Conservation (phyloP, 176 grass and related monocot genomes). For the Rhynchospora pubera region DNA sequence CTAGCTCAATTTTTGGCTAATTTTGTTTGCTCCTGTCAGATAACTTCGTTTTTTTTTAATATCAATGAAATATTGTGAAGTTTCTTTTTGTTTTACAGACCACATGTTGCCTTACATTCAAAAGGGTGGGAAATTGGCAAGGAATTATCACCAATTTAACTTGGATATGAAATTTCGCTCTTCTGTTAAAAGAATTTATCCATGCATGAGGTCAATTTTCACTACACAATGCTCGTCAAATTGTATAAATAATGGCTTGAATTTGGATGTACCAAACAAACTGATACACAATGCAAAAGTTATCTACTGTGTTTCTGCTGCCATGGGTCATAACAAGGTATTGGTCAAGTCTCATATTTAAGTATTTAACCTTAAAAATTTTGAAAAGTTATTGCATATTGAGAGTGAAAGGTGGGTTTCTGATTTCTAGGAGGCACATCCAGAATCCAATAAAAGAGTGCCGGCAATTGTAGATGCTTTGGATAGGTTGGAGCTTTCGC, state of each 20-base stretch:
- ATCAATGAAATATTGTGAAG: slow-evolving; percentile 1
- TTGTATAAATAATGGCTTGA: slow-evolving; percentile 18
- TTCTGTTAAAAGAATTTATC: slow-evolving; percentile 14
- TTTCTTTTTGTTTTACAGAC: slow-evolving; percentile 28
- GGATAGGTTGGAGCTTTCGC: slow-evolving; percentile 67
- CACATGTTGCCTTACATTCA: slow-evolving; percentile 32
- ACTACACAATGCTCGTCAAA: slow-evolving; percentile 22
- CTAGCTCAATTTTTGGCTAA: not conserved
- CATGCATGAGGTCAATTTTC: slow-evolving; percentile 15
- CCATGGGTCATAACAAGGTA: slow-evolving; percentile 90
- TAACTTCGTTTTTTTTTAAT: not conserved
- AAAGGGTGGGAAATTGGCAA: slow-evolving; percentile 9
- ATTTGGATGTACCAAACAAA: slow-evolving; percentile 33
- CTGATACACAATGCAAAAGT: slow-evolving; percentile 47
- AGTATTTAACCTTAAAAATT: not conserved
- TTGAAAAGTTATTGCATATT: slow-evolving; percentile 4
- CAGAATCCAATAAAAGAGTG: slow-evolving; percentile 95
- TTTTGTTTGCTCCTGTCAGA: not conserved
- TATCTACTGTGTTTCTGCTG: slow-evolving; percentile 72
- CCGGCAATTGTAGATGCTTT: slow-evolving; percentile 76
- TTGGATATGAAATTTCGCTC: slow-evolving; percentile 23
- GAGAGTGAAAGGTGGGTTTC: not conserved
- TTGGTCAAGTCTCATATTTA: not conserved
- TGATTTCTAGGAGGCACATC: slow-evolving; percentile 63
- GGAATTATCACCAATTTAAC: slow-evolving; percentile 23